Base-by-base conservation (phyloP, 257 asterid genomes). In the Salvia miltiorrhiza region DNA sequence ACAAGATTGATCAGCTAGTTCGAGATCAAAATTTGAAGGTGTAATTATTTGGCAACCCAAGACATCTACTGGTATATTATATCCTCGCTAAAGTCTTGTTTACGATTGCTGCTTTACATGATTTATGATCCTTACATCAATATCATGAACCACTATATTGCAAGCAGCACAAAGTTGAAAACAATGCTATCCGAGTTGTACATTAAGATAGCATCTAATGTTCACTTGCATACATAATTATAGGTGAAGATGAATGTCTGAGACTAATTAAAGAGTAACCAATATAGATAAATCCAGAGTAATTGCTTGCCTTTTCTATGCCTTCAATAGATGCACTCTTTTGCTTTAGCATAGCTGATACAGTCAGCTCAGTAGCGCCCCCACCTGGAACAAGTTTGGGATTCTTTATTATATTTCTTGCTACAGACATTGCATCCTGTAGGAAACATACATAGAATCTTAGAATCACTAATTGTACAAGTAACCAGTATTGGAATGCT, bases 381-480 rank as follows among this genome's bases (percentile, higher is more conserved):
- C 99, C 97, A 74, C 99, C 99, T 4, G 99, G 99, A 44, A 94
- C 95, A 45, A 94, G 97, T 79, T 91, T 94, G 0, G 99, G 97
- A 75, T 88, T 84, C 78, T 94, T 91, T 33, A 94, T 82, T 44
- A 94, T 91, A 79, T 94, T 94, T 78, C 97, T 92, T 65, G 99
- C 96, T 33, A 88, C 99, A 58, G 96, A 89, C 96, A 87, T 86
- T 16, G 99, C 99, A 77, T 94, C 99, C 99, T 94, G 82, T 62
- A 72, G 45, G 69, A 48, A 23, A 77, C 45, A 60, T 21, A 56
- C 7, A 37, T 32, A 16, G 23, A 33, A 57, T 39, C 39, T 82
- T 66, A 77, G 56, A 44, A 67, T 14, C 55, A 53, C 35, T 8
- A 24, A 6, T 40, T n/a, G n/a, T 7, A 54, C 26, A 65, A 43